These are phyloP conservation scores for Dioszegia hungarica DNA, from an alignment of 768 basidiomycete genomes.

Conservation along the genomic window DNA sequence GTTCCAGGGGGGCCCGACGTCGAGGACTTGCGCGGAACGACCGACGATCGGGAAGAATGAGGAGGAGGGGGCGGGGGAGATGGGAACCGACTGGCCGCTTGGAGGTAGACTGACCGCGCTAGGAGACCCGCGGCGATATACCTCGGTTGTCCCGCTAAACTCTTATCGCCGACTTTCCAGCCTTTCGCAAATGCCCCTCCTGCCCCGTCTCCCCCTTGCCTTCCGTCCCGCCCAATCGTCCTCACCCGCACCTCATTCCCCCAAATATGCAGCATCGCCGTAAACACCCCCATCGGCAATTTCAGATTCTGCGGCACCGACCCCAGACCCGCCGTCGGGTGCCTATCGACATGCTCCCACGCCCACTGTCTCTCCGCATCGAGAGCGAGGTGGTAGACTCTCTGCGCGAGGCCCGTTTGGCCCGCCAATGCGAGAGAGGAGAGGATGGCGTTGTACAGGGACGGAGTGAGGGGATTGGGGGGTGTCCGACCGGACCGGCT, in stretches of 20 bases:
- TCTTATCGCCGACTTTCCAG: neutral
- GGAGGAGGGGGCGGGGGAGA: neutral
- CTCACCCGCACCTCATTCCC: constrained; percentile 13
- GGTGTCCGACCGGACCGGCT: neutral
- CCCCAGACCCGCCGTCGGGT: neutral
- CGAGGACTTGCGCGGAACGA: neutral
- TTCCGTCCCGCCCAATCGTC: too few relatives aligned
- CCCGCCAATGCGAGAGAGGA: constrained; percentile 1
- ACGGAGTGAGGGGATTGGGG: constrained; percentile 3
- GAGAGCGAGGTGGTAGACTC: constrained; percentile 26
- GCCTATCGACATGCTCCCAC: neutral
- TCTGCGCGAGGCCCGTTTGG: constrained; percentile 8
- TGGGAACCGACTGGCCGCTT: neutral
- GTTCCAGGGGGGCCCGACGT: neutral
- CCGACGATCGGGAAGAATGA: neutral
- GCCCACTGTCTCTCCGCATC: constrained; percentile 17
- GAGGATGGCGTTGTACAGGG: constrained; percentile 1
- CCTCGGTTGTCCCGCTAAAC: neutral
- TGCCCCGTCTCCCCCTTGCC: too few relatives aligned
- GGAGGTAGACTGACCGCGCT: neutral
- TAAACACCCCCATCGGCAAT: constrained; percentile 25
- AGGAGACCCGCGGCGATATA: neutral
- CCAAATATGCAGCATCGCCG: constrained; percentile 28
- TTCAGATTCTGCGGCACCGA: neutral
- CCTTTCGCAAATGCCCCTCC: too few relatives aligned